Percentiles rank a stretch among this genome's conserved stretches.
Conservation (phyloP, 345 rosid genomes). For the Eucalyptus victrix region DNA sequence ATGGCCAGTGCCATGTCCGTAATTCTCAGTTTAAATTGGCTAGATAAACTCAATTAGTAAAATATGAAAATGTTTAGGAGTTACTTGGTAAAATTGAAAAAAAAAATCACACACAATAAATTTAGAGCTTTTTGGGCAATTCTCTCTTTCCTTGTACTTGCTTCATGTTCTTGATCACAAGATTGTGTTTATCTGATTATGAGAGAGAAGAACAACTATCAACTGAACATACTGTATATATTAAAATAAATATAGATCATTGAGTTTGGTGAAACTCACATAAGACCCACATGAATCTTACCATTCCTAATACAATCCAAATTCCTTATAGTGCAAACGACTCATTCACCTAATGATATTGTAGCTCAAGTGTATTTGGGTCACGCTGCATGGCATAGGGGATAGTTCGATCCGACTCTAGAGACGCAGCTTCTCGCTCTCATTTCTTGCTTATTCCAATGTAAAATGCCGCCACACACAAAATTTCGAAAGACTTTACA, state of each 20-base stretch:
- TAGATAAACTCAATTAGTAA: too few relatives aligned
- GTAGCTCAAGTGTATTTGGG: neutral
- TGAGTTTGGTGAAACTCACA: neutral
- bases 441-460: neutral
- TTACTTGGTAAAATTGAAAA: too few relatives aligned
- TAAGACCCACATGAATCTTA: neutral
- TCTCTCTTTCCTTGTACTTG: neutral
- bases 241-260: neutral
- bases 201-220: neutral
- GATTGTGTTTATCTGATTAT: neutral
- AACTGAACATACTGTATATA: neutral
- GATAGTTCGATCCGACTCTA: neutral
- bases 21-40: too few relatives aligned
- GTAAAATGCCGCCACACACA: neutral
- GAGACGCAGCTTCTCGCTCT: neutral
- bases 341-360: neutral
- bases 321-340: neutral
- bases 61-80: neutral
- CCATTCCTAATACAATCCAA: neutral
- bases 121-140: too few relatives aligned
- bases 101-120: too few relatives aligned
- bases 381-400: neutral
- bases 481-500: neutral
- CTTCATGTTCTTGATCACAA: neutral
- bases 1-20: neutral